A percentile compares a stretch with the other conserved stretches of the same genome.
phyloP scores from a whole-genome alignment of 1,284 basidiomycete species.

The Cryptococcus sp. region DNA sequence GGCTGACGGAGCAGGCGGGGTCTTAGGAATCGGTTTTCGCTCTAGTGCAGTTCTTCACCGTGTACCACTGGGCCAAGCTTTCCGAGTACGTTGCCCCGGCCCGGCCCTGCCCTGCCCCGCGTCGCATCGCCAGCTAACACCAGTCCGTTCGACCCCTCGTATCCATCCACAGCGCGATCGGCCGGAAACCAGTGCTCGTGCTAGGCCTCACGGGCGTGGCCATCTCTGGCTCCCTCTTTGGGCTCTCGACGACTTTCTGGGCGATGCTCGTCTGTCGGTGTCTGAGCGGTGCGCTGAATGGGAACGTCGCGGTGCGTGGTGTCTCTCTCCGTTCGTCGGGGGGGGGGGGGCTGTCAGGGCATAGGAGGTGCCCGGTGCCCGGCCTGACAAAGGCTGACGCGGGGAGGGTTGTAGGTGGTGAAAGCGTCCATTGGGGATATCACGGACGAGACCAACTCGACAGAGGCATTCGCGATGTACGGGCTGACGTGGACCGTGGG shows the following conservation, averaged over 20 bases:
- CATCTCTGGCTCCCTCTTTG: slow-evolving; percentile 41
- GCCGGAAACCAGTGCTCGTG: slow-evolving; percentile 43
- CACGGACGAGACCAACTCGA: slow-evolving; percentile 47
- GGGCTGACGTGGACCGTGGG: slow-evolving; percentile 48
- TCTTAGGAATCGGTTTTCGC: slow-evolving; percentile 48
- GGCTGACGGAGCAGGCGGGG: background rate
- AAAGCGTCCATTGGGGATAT: slow-evolving; percentile 48
- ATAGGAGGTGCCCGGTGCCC: too few relatives aligned
- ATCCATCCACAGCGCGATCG: slow-evolving; percentile 27
- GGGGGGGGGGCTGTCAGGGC: background rate
- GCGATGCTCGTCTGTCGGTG: slow-evolving; percentile 42
- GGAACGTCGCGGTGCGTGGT: slow-evolving; percentile 44
- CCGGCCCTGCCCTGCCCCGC: too few relatives aligned
- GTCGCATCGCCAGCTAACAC: too few relatives aligned
- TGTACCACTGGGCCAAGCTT: slow-evolving; percentile 48
- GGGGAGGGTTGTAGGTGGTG: slow-evolving; percentile 22
- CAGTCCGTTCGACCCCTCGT: too few relatives aligned
- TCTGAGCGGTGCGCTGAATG: slow-evolving; percentile 42
- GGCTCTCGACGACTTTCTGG: slow-evolving; percentile 41
- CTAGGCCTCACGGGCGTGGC: slow-evolving; percentile 41
- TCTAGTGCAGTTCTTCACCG: slow-evolving; percentile 46
- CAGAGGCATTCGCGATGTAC: slow-evolving; percentile 48
- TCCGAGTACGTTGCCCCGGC: slow-evolving; percentile 30
- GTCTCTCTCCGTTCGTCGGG: too few relatives aligned
- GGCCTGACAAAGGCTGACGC: background rate